A percentile compares a stretch with the other conserved stretches of the same genome.
Conservation (phyloP, 768 basidiomycete genomes). For the Kwoniella shandongensis region DNA sequence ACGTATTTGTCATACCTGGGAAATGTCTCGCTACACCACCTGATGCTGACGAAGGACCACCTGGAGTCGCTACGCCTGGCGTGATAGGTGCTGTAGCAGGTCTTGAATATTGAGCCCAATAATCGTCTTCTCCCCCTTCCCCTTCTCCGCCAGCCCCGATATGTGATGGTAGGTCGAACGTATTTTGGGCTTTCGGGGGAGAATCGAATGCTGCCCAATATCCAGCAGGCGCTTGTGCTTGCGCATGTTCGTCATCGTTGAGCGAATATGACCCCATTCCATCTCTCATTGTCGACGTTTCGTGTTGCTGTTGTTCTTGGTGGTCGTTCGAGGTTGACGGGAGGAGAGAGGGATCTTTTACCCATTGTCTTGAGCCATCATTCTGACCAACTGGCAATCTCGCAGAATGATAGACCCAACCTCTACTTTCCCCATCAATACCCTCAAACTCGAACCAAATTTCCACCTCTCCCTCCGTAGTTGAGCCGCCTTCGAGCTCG, state of each 20-base stretch:
- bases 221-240: conserved; percentile 10
- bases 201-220: conserved; percentile 25
- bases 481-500: not conserved
- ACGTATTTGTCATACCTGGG: too few species aligned
- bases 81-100: conserved; percentile 20
- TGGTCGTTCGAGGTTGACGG: not conserved
- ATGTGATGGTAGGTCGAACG: not conserved
- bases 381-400: conserved; percentile 6
- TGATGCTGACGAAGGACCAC: not conserved
- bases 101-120: conserved; percentile 23
- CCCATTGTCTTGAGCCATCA: not conserved
- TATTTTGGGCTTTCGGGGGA: not conserved
- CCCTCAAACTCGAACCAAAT: conserved; percentile 19
- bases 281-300: not conserved
- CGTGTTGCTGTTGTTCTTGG: not conserved
- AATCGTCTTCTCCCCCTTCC: conserved; percentile 11
- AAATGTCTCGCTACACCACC: too few species aligned
- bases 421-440: conserved; percentile 11
- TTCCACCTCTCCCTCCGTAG: not conserved
- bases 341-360: not conserved
- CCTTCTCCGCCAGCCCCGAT: not conserved
- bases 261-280: not conserved
- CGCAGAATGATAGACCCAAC: conserved; percentile 23
- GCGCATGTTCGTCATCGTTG: not conserved
- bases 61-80: conserved; percentile 9